These are phyloP conservation scores for Cyclotella distinguenda DNA, from an alignment of 108 stramenopile species.

Conservation along the genomic window DNA sequence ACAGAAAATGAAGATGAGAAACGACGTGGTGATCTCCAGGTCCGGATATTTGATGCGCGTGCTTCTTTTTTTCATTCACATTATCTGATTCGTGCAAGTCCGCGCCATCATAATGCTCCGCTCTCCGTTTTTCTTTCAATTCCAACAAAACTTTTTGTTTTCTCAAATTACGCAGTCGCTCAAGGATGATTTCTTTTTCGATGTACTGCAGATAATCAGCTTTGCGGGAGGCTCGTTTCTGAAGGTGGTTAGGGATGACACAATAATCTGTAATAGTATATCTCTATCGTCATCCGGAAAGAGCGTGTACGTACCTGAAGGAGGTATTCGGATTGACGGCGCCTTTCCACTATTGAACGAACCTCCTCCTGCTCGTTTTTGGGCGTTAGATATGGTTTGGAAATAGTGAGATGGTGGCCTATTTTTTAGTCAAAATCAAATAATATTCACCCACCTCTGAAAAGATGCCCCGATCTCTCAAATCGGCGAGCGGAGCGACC, in stretches of 20 bases:
- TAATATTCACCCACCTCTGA: slow-evolving; percentile 25
- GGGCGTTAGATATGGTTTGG: neutral
- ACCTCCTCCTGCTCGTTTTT: slow-evolving; percentile 51
- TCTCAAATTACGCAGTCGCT: slow-evolving; percentile 64
- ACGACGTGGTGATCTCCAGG: slow-evolving; percentile 80
- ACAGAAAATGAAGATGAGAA: slow-evolving; percentile 78
- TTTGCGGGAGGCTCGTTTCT: slow-evolving; percentile 22
- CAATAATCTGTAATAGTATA: too few species aligned
- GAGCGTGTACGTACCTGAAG: too few species aligned
- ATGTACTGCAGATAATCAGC: slow-evolving; percentile 81
- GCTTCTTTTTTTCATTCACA: slow-evolving; percentile 28
- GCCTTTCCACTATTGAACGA: slow-evolving; percentile 75
- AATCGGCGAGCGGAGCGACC: slow-evolving; percentile 80
- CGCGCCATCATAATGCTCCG: slow-evolving; percentile 20
- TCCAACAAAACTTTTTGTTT: slow-evolving; percentile 50
- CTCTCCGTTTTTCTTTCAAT: slow-evolving; percentile 27
- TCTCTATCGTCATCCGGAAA: too few species aligned
- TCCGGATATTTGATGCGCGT: slow-evolving; percentile 36
- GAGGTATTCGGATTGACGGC: slow-evolving; percentile 78
- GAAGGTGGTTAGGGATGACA: too few species aligned
- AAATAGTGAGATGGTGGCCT: too few species aligned
- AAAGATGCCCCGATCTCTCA: slow-evolving; percentile 73
- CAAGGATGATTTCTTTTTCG: slow-evolving; percentile 69
- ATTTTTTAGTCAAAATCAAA: neutral
- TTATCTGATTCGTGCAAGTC: slow-evolving; percentile 4